Evolutionary conservation across 768 basidiomycete species (phyloP), one percentile per base, ranked within the genome.

Genomic region (Crassisporium funariophilum): DNA sequence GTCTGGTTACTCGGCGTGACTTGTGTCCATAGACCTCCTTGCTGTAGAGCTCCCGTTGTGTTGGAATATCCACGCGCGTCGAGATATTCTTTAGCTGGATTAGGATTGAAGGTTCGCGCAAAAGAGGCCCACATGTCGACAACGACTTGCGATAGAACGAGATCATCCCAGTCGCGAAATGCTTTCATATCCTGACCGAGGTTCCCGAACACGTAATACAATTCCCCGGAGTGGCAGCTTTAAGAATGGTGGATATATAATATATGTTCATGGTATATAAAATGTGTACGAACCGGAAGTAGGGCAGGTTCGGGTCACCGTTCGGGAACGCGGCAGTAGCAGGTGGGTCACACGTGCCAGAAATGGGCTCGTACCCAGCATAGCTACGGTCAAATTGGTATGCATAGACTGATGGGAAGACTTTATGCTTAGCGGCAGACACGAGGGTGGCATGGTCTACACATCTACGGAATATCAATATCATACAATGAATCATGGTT

Each of bases 301-400:
- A 77, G 16, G 76, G 76, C 15, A 71, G 54, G 15, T 61, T 68
- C 3, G 75, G 69, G 47, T 81, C 71, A 11, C 79, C 78, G 41
- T 68, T 55, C 0, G 76, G 78, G 54, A 73, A 73, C 4, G 58
- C 67, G 0, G 63, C 53, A 3, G 70, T 72, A 5, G 65, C 52
- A 0, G 77, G 72, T 0, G 78, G 73, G 11, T 72, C 64, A 52
- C 79, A 79, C 0, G 69, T 65, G 1, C 70, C 72, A 7, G 67
- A 61, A 35, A 74, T 71, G 2, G 76, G 76, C 47, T 71, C 67
- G 46, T 70, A 79, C 1, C 75, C 75, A 13, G 65, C 61, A 39
- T 73, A 75, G 46, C 68, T 72, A 24, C 74, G 58, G 47, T 79
- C 75, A 47, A 78, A 79, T 47, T 76, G 65, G 59, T 78, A 79